Percentiles rank a stretch among this genome's conserved stretches.
phyloP scores from a whole-genome alignment of 805 yeast genomes.

The Yarrowia bubula region DNA sequence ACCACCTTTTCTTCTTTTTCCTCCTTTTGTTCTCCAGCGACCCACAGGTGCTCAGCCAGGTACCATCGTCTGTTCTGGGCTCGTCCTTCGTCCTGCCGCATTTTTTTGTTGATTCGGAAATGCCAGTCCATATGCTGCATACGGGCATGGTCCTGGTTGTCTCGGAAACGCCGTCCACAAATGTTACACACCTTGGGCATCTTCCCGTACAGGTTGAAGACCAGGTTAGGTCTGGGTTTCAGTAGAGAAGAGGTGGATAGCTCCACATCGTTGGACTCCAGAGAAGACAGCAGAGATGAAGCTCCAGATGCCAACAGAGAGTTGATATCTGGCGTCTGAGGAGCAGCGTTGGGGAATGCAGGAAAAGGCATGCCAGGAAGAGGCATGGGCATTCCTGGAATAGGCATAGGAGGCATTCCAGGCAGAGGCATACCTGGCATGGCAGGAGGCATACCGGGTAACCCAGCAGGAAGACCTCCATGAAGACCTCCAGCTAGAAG shows the following conservation, averaged over 20 bases:
- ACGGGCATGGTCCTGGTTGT: conserved; percentile 36
- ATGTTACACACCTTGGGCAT: conserved; percentile 80
- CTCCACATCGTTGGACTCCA: conserved; percentile 33
- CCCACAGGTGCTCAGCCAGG: conserved; percentile 69
- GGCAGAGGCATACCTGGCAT: neutral
- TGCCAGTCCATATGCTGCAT: conserved; percentile 92
- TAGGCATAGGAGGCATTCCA: neutral
- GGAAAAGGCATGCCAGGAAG: neutral
- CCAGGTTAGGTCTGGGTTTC: conserved; percentile 38
- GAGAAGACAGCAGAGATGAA: conserved; percentile 6
- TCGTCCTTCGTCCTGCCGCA: conserved; percentile 48
- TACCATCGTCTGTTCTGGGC: conserved; percentile 81
- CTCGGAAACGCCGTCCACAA: conserved; percentile 80
- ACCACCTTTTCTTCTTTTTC: conserved; percentile 28
- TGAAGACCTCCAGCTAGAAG: neutral
- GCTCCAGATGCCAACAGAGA: conserved; percentile 13
- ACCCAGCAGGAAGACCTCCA: neutral
- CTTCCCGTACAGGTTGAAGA: conserved; percentile 49
- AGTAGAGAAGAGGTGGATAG: conserved; percentile 38
- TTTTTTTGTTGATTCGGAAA: conserved; percentile 80
- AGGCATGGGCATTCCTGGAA: conserved; percentile 1
- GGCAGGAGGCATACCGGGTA: neutral
- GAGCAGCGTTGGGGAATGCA: neutral
- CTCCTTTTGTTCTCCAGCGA: conserved; percentile 58
- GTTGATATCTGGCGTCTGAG: neutral